phyloP scores from a whole-genome alignment of 345 rosid species.

The Draba incana region DNA sequence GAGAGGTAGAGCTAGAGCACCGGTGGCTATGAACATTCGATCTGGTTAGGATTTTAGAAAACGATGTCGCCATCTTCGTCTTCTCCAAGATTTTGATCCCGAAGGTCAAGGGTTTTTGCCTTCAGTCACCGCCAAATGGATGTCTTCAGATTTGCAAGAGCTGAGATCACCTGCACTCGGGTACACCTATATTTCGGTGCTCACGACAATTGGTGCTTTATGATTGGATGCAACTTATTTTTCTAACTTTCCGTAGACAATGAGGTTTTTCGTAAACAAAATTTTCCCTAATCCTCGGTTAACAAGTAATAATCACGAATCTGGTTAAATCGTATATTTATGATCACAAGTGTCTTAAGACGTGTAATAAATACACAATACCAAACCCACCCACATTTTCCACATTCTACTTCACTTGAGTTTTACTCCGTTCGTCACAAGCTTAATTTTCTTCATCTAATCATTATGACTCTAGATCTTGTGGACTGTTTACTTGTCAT shows the following conservation, averaged over 20 bases:
- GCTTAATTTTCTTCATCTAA: too few relatives aligned
- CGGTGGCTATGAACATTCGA: constrained; percentile 28
- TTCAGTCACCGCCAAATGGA: constrained; percentile 13
- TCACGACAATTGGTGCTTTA: not conserved
- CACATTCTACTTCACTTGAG: too few relatives aligned
- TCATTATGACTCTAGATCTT: too few relatives aligned
- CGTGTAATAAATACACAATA: too few relatives aligned
- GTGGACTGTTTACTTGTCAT: too few relatives aligned
- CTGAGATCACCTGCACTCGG: not conserved
- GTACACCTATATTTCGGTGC: constrained; percentile 26
- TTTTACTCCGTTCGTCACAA: too few relatives aligned
- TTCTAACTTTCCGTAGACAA: not conserved
- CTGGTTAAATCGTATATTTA: too few relatives aligned
- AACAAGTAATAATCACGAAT: not conserved
- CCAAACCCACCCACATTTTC: too few relatives aligned
- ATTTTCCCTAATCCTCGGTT: not conserved
- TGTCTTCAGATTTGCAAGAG: constrained; percentile 26
- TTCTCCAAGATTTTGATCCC: constrained; percentile 36
- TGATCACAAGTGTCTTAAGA: too few relatives aligned
- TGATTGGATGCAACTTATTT: not conserved
- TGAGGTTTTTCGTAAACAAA: not conserved
- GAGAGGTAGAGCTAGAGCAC: constrained; percentile 33
- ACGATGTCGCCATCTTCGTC: constrained; percentile 47
- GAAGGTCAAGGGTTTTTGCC: constrained; percentile 36
- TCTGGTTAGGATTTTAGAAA: constrained; percentile 54